Evolutionary conservation across 192 early-diverging fungal species (phyloP), one percentile per base, ranked within the genome.

Genomic region (Backusella parvicylindrica): DNA sequence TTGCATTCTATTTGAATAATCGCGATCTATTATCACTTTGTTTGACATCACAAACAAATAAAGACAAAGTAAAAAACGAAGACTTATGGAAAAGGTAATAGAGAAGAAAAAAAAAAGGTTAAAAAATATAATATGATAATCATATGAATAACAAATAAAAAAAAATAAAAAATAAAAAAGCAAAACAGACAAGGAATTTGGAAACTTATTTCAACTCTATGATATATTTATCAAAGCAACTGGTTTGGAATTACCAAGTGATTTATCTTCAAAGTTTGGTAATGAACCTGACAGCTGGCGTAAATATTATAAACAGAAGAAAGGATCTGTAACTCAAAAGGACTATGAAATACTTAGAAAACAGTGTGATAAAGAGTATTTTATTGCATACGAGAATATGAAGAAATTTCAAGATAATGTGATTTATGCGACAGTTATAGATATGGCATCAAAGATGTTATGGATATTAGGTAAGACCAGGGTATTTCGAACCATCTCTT

Each of bases 161-260:
- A 56, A 28, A 32, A 3, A 12, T 2, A 12, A 11, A 56, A 23
- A 56, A 28, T 18, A 3, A 65, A 30, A n/a, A n/a, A 68, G 35
- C 8, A 68, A 38, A 68, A 21, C 35, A 35, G 18, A 21, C 8
- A 21, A n/a, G 32, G 65, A 67, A 35, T 67, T 67, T 67, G 65
- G 65, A 37, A 33, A 67, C 8, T 23, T 68, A 68, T 68, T 68
- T 38, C 65, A 36, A 38, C 33, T 68, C 18, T 68, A 68, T 37
- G 11, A 16, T 12, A 23, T 68, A 21, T 68, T 38, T 38, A 36
- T 13, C n/a, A 68, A 33, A 12, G 32, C 66, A 23, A 68, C 66
- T 36, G 66, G 66, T 36, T 36, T 68, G 23, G 66, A 68, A 37
- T 36, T 68, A 23, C 66, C 66, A 21, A 68, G 33, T 8, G 66